These are phyloP conservation scores for Dichomitus squalens DNA, from an alignment of 1,284 basidiomycete genomes.

Conservation along the genomic window DNA sequence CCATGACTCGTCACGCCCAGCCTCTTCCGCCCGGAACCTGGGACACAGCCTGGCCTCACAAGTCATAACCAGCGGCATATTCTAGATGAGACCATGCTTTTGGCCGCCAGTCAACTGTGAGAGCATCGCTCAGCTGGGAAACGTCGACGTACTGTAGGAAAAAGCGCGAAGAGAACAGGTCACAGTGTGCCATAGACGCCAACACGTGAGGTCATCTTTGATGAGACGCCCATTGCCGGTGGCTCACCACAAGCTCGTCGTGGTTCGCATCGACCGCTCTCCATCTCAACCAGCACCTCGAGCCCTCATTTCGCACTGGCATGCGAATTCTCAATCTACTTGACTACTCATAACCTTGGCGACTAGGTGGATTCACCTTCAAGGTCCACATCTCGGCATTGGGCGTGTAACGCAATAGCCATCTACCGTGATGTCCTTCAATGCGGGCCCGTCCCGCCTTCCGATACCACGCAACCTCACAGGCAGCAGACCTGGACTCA, in stretches of 20 bases:
- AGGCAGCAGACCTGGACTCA: slow-evolving; percentile 50
- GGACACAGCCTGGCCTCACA: not conserved
- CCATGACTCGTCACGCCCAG: slow-evolving; percentile 24
- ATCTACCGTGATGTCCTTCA: slow-evolving; percentile 19
- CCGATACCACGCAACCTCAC: slow-evolving; percentile 18
- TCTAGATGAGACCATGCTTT: not conserved
- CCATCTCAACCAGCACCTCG: not conserved
- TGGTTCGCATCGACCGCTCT: slow-evolving; percentile 1
- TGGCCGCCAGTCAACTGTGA: not conserved
- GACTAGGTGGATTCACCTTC: too few species aligned
- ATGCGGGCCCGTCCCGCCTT: slow-evolving; percentile 15
- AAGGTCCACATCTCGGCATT: not conserved
- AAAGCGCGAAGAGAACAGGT: not conserved
- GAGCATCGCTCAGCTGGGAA: not conserved
- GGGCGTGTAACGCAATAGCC: not conserved
- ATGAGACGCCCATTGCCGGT: not conserved
- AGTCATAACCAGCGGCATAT: not conserved
- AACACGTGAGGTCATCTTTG: slow-evolving; percentile 18
- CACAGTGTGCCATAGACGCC: not conserved
- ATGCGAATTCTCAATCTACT: not conserved
- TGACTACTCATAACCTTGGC: not conserved
- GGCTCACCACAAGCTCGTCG: not conserved
- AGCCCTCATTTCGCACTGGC: not conserved
- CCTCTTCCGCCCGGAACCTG: slow-evolving; percentile 4
- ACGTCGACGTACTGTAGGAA: not conserved